These are phyloP conservation scores for Diaporthe caulivora DNA, from an alignment of 2,329 filamentous ascomycete genomes.

Conservation along the genomic window DNA sequence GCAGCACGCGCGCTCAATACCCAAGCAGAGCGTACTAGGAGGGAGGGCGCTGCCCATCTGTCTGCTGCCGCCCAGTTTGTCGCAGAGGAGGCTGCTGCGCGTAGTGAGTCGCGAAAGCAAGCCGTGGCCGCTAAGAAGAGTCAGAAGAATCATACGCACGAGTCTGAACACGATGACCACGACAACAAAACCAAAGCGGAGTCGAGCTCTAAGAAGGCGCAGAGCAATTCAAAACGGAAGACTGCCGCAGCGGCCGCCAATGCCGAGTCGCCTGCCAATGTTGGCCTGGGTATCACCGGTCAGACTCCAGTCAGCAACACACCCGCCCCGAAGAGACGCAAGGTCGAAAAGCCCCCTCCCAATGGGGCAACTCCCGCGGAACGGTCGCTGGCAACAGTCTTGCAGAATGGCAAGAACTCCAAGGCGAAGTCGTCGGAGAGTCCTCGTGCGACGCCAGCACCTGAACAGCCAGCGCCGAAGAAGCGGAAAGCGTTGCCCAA, in stretches of 20 bases:
- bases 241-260: constrained; percentile 54
- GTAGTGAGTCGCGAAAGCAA: constrained; percentile 88
- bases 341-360: constrained; percentile 78
- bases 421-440: constrained; percentile 72
- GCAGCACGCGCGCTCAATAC: constrained; percentile 69
- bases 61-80: constrained; percentile 82
- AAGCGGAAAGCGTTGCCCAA: constrained; percentile 75
- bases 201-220: constrained; percentile 69
- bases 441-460: constrained; percentile 75
- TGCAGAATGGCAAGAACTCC: constrained; percentile 58
- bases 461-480: constrained; percentile 72
- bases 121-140: constrained; percentile 82
- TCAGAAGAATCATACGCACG: constrained; percentile 72
- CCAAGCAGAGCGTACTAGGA: constrained; percentile 78
- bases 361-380: constrained; percentile 69
- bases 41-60: constrained; percentile 83
- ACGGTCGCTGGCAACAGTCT: constrained; percentile 73
- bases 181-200: constrained; percentile 63
- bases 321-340: constrained; percentile 79
- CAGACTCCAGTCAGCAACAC: constrained; percentile 62
- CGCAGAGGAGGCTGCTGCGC: constrained; percentile 85
- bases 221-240: constrained; percentile 74
- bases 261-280: constrained; percentile 45
- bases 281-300: constrained; percentile 77
- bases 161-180: constrained; percentile 84